phyloP scores from a whole-genome alignment of 352 stramenopile genomes.

The Phytophthora sansomeana region DNA sequence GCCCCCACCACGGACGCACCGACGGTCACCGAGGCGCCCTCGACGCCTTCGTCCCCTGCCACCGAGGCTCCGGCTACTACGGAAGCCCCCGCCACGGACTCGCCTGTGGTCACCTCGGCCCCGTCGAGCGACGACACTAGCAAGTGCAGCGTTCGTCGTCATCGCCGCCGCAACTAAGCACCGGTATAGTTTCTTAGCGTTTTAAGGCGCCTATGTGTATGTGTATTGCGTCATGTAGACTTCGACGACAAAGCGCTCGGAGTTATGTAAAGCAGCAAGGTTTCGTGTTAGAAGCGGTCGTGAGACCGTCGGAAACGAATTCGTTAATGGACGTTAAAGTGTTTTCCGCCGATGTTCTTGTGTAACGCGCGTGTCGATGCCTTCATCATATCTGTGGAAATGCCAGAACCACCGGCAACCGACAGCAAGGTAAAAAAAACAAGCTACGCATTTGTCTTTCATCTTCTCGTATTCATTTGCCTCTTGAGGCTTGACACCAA shows the following conservation, averaged over 20 bases:
- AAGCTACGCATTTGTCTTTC: background rate
- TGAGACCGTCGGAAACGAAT: constrained; percentile 18
- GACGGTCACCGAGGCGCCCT: constrained; percentile 19
- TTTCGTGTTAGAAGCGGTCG: constrained; percentile 14
- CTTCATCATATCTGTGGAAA: constrained; percentile 7
- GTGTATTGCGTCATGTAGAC: constrained; percentile 13
- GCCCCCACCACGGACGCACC: constrained; percentile 15
- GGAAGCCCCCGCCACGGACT: constrained; percentile 9
- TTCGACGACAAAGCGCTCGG: constrained; percentile 3
- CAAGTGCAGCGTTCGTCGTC: constrained; percentile 33
- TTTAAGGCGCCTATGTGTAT: constrained; percentile 14
- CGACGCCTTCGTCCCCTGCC: constrained; percentile 12
- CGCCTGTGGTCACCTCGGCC: constrained; percentile 19
- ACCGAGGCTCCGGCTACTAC: constrained; percentile 14
- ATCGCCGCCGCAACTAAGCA: constrained; percentile 33
- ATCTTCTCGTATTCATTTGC: background rate
- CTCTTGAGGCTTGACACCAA: constrained; percentile 11
- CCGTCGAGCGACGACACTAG: constrained; percentile 20
- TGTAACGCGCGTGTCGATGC: background rate
- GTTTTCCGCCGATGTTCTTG: constrained; percentile 5
- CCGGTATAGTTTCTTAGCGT: constrained; percentile 13
- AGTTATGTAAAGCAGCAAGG: constrained; percentile 27
- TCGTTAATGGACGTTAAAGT: constrained; percentile 25
- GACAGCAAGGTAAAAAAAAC: background rate
- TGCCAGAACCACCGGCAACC: background rate